Conservation (phyloP, 352 stramenopile species). For the Globisporangium uncinulatum region DNA sequence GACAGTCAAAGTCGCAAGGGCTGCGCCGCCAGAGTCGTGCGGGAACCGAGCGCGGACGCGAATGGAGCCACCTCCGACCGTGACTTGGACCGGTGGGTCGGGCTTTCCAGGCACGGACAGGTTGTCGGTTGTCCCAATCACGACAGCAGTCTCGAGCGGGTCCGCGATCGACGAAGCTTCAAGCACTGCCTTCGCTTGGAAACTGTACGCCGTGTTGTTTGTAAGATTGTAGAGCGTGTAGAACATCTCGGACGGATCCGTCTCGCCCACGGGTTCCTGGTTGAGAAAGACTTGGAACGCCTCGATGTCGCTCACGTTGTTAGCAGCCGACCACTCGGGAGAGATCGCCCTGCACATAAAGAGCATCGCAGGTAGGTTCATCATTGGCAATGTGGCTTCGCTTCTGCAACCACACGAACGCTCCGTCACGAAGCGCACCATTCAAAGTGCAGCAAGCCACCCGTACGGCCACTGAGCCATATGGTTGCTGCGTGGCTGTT, state of each 20-base stretch:
- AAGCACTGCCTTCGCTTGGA: constrained; percentile 6
- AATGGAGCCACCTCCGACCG: constrained; percentile 1
- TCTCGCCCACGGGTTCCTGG: constrained; percentile 1
- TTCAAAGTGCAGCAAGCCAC: constrained; percentile 6
- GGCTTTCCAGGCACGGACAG: constrained; percentile 1
- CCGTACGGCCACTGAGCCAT: constrained; percentile 9
- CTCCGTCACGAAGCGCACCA: neutral
- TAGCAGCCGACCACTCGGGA: constrained; percentile 3
- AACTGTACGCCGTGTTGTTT: constrained; percentile 10
- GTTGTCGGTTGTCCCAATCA: constrained; percentile 1
- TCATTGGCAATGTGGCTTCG: neutral
- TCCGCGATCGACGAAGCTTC: neutral
- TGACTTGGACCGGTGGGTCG: neutral
- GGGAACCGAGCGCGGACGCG: neutral
- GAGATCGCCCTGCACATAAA: constrained; percentile 2
- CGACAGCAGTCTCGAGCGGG: constrained; percentile 4
- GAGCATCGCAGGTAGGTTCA: neutral
- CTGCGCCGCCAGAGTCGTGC: constrained; percentile 2
- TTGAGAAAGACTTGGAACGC: constrained; percentile 8
- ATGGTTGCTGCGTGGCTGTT: neutral
- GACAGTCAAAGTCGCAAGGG: neutral
- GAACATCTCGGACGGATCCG: neutral
- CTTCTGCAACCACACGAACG: neutral
- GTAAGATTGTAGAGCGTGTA: constrained; percentile 6
- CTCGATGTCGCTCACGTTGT: constrained; percentile 3